Evolutionary conservation across 306 rosid species (phyloP), one percentile per base, ranked within the genome.

Genomic region (Ormosia emarginata): DNA sequence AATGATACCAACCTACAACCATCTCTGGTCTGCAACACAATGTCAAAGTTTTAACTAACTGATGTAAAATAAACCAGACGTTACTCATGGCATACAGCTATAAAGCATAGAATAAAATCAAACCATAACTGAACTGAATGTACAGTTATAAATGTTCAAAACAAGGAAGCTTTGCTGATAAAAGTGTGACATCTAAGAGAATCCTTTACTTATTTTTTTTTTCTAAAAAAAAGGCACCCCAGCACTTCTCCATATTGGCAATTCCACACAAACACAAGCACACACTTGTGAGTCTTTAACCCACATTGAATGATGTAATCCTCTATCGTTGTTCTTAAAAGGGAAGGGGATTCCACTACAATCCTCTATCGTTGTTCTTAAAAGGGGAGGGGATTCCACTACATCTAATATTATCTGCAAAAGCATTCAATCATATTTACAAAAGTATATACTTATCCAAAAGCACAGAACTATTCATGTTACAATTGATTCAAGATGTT

Each of bases 1-100:
- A 94, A 85, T 94, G 98, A 79, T 94, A 94, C 98, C 97, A 94
- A 3, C 99, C 99, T 1, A 93, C 98, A 83, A 95, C 99, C 99
- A 95, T 95, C 94, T 95, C 98, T 2, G 98, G 98, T 76, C 99
- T 93, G 88, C 75, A 86, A 82, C 65, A 74, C 56, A 66, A 63
- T 2, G 17, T 1, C 46, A 70, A 75, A 70, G 59, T 56, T 65
- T 33, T 64, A 82, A 75, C 66, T 34, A 46, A 67, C 58, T 24
- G 40, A 43, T 10, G 12, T 8, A 37, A 79, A 62, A 59, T 24
- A 46, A 80, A 56, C 75, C 37, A 62, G 4, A 83, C 37, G 8
- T 37, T 57, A 46, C n/a, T 58, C 44, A 74, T 15, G 12, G 61
- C 78, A 65, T 7, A 83, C 44, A 65, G 13, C 46, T 34, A 44